Evolutionary conservation across 768 basidiomycete species (phyloP).

Genomic region (Xerocomus potaroensis): DNA sequence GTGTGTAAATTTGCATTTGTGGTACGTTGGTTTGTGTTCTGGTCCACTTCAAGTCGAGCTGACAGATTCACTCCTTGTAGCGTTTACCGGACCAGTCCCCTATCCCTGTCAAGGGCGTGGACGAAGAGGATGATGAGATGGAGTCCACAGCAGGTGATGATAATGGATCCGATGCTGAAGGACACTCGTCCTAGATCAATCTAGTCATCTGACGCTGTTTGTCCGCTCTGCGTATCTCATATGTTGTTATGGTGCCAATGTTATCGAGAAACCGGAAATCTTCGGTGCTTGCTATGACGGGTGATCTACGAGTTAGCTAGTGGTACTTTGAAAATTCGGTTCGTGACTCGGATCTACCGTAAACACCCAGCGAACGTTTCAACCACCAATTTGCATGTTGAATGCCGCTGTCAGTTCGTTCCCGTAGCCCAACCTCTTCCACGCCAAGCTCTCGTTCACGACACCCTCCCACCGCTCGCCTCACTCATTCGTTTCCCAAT

Average conservation of each 20-base stretch:
- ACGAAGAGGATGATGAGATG: conserved; percentile 8
- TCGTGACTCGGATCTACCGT: neutral
- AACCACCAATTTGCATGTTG: conserved; percentile 1
- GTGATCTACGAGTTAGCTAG: too few species aligned
- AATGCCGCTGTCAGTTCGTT: conserved; percentile 22
- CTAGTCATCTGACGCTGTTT: too few species aligned
- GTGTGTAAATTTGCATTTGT: conserved; percentile 88
- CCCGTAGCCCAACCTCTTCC: conserved; percentile 14
- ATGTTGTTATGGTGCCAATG: too few species aligned
- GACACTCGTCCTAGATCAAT: neutral
- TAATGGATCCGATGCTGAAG: conserved; percentile 4
- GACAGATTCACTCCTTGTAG: too few species aligned
- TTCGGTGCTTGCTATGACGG: too few species aligned
- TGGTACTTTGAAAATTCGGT: too few species aligned
- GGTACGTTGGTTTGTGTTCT: conserved; percentile 37
- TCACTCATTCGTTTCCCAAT: conserved; percentile 8
- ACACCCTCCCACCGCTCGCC: conserved; percentile 7
- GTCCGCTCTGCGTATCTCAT: too few species aligned
- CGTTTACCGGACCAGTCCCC: conserved; percentile 24
- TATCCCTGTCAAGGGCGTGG: conserved; percentile 22
- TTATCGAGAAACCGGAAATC: too few species aligned
- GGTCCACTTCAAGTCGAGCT: too few species aligned
- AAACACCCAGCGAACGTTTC: neutral
- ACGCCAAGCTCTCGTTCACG: conserved; percentile 11
- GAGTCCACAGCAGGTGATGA: neutral